Evolutionary conservation across 495 filamentous ascomycete species (phyloP).

Genomic region (Beverwykella pulmonaria): DNA sequence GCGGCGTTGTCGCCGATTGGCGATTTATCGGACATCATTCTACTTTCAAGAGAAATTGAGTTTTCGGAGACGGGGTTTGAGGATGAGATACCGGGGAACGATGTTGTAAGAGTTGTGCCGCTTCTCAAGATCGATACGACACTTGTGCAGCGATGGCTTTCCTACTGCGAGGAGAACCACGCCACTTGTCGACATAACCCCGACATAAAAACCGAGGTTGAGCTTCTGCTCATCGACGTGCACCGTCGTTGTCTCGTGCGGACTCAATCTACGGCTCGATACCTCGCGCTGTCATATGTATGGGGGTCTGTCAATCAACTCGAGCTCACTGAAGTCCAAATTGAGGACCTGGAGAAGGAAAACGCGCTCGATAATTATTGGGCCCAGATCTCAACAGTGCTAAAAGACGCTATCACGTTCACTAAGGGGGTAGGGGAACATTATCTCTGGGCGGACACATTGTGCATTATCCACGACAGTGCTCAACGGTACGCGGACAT

Average conservation of each 20-base stretch:
- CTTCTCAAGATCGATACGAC: neutral
- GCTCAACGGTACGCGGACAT: constrained; percentile 13
- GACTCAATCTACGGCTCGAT: neutral
- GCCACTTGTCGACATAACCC: neutral
- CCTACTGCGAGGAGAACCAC: neutral
- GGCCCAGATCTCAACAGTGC: neutral
- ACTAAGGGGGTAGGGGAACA: neutral
- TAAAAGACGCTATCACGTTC: constrained; percentile 19
- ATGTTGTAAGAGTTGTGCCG: too few relatives aligned
- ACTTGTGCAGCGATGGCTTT: neutral
- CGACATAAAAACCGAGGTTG: neutral
- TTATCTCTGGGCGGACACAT: constrained; percentile 28
- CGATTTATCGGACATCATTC: too few relatives aligned
- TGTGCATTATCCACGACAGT: constrained; percentile 31
- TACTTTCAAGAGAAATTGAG: too few relatives aligned
- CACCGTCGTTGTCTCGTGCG: neutral
- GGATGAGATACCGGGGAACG: too few relatives aligned
- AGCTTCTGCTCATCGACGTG: neutral
- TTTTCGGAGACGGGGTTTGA: too few relatives aligned
- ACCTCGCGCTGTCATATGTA: constrained; percentile 16
- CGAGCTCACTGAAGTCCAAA: neutral
- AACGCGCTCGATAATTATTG: neutral
- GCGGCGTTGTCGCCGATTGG: too few relatives aligned
- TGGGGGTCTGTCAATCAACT: constrained; percentile 3
- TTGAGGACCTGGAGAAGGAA: neutral